A percentile compares a stretch with the other conserved stretches of the same genome.
Conservation (phyloP, 805 yeast genomes). For the Yamadazyma olivae region DNA sequence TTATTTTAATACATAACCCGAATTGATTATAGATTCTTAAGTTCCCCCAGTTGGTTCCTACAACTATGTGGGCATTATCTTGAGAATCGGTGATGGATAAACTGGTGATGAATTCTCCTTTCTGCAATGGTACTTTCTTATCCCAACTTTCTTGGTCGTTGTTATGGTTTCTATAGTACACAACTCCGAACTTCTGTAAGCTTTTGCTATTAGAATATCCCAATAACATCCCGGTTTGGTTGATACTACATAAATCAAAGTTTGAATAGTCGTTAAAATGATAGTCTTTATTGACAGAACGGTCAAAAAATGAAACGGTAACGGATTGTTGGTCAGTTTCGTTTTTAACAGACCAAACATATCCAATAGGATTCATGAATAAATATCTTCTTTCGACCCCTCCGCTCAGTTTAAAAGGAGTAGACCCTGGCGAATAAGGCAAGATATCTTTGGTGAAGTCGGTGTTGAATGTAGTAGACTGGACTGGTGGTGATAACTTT, state of each 20-base stretch:
- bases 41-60: conserved; percentile 76
- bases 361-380: conserved; percentile 77
- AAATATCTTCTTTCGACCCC: conserved; percentile 64
- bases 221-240: conserved; percentile 61
- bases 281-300: conserved; percentile 70
- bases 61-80: conserved; percentile 45
- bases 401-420: conserved; percentile 48
- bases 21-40: conserved; percentile 65
- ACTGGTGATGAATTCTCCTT: conserved; percentile 60
- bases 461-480: neutral
- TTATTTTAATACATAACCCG: conserved; percentile 71
- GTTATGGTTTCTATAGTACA: conserved; percentile 70
- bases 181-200: conserved; percentile 15
- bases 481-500: conserved; percentile 10
- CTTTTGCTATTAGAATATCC: conserved; percentile 36
- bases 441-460: conserved; percentile 20
- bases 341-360: conserved; percentile 68
- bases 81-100: conserved; percentile 50
- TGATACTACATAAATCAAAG: conserved; percentile 74
- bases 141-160: conserved; percentile 71
- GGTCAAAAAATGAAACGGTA: conserved; percentile 87
- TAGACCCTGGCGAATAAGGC: conserved; percentile 84
- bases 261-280: conserved; percentile 75
- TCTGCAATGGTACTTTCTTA: conserved; percentile 48
- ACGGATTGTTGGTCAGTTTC: conserved; percentile 49